phyloP scores from a whole-genome alignment of 176 grass and related monocot species.

The Carex scoparia region DNA sequence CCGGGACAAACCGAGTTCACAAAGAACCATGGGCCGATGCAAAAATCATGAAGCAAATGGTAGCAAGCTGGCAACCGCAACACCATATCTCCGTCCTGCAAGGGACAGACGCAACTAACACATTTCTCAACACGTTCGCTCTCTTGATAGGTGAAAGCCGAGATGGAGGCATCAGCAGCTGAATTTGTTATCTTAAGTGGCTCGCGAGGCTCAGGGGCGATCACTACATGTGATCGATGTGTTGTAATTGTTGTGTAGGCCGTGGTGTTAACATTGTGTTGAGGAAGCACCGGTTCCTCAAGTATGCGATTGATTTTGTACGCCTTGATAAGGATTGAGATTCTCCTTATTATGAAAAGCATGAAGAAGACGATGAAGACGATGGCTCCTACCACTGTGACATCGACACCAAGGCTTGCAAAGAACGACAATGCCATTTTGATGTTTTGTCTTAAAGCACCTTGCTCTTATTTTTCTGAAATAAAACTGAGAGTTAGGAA shows the following conservation, averaged over 20 bases:
- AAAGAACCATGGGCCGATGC: background rate
- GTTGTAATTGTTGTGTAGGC: background rate
- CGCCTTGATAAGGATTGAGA: background rate
- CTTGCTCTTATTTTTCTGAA: background rate
- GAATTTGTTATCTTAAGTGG: background rate
- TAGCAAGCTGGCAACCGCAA: background rate
- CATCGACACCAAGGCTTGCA: background rate
- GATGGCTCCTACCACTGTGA: background rate
- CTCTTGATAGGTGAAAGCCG: background rate
- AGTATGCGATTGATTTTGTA: background rate
- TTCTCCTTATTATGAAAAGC: background rate
- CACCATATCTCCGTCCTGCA: background rate
- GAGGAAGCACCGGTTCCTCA: background rate
- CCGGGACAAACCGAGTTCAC: background rate
- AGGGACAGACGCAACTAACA: background rate
- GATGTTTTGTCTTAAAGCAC: background rate
- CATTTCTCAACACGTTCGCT: background rate
- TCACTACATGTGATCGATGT: background rate
- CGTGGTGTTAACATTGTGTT: background rate
- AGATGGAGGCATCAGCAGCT: background rate
- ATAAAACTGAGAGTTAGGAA: background rate
- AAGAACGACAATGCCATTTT: background rate
- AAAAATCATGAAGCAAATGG: slow-evolving; percentile 10
- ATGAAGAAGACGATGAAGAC: background rate
- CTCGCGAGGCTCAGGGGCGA: background rate